phyloP scores from a whole-genome alignment of 202 grass and related monocot genomes.

The Cymbopogon flexuosus region DNA sequence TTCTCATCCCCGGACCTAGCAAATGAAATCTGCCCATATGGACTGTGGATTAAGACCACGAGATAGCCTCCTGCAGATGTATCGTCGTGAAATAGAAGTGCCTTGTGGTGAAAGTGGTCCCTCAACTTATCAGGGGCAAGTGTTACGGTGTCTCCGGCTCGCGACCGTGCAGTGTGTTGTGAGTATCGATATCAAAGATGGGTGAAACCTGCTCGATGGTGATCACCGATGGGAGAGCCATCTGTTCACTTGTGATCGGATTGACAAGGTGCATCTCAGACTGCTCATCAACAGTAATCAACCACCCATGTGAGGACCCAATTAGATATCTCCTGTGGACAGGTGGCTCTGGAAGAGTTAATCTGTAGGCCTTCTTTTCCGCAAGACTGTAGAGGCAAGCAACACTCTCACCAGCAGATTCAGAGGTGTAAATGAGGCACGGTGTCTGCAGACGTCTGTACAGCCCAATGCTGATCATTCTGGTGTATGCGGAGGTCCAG shows the following conservation, averaged over 20 bases:
- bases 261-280: conserved; percentile 13
- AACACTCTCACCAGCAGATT: not conserved
- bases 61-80: not conserved
- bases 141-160: too few relatives aligned
- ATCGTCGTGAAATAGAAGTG: not conserved
- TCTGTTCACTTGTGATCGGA: conserved; percentile 7
- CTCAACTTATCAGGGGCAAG: not conserved
- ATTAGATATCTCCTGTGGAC: not conserved
- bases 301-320: conserved; percentile 2
- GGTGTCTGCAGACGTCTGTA: not conserved
- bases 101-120: not conserved
- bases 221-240: not conserved
- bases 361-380: too few relatives aligned
- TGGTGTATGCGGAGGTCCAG: not conserved
- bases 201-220: not conserved
- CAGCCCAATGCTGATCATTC: not conserved
- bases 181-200: not conserved
- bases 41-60: not conserved
- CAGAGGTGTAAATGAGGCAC: not conserved
- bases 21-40: not conserved
- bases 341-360: not conserved
- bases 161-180: not conserved
- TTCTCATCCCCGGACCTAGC: not conserved
- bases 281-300: not conserved
- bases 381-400: not conserved